Conservation (phyloP, 257 asterid species). For the Solanum piurae region DNA sequence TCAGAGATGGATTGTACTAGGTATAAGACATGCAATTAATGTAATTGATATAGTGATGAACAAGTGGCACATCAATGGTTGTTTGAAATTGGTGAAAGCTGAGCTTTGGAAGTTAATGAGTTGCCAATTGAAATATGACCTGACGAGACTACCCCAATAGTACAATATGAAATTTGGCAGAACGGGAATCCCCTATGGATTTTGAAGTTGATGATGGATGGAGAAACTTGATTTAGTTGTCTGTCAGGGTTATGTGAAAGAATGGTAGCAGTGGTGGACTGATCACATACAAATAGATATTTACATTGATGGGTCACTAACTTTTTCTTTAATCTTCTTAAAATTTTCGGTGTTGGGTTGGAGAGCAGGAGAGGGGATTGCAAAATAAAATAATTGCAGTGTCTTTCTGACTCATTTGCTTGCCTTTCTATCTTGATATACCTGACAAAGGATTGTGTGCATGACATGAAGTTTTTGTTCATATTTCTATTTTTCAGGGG, state of each 20-base stretch:
- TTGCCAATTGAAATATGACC: not conserved
- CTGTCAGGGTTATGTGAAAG: not conserved
- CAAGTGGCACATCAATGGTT: not conserved
- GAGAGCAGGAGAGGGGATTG: not conserved
- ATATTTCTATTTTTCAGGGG: constrained; percentile 53
- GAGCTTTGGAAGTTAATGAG: not conserved
- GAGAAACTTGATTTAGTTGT: not conserved
- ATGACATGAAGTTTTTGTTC: not conserved
- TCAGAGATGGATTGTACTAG: not conserved
- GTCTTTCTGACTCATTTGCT: not conserved
- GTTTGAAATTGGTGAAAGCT: not conserved
- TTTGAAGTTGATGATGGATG: not conserved
- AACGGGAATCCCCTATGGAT: not conserved
- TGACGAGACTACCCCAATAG: not conserved
- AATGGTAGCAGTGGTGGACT: not conserved
- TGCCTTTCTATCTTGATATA: not conserved
- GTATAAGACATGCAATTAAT: not conserved
- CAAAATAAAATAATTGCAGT: not conserved
- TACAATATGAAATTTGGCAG: not conserved
- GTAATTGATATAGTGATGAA: not conserved
- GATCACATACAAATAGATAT: not conserved
- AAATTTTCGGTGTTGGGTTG: not conserved
- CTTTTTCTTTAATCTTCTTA: not conserved
- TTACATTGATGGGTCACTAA: not conserved
- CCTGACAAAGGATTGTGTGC: not conserved